Evolutionary conservation across 139 green algal genomes (phyloP), one percentile per base, ranked within the genome.

Genomic region (Picochlorum sp.): DNA sequence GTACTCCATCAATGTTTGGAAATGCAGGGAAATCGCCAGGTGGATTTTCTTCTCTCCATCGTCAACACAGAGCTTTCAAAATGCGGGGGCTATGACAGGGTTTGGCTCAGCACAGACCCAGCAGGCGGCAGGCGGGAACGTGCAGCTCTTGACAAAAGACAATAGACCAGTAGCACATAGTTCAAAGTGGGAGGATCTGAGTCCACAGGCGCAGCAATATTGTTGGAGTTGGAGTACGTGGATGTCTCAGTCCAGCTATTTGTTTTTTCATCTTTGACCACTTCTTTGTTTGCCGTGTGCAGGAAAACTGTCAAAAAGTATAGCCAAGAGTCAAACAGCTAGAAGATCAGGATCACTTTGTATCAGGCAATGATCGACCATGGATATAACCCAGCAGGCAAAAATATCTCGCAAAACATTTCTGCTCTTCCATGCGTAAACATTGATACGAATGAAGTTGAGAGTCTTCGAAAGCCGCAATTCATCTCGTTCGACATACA

Each of bases 131-230:
- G 74, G 81, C 57, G 54, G 69, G 59, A 38, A 56, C 14, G 26
- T 18, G 5, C 34, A 61, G 18, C 67, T 81, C 41, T 7, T 57
- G 26, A 78, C 68, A 28, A 83, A 74, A 49, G 76, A 83, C 21
- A 49, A 50, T 24, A 54, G 67, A 32, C 73, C 73, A 45, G 45
- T 83, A 44, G 68, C 47, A 15, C 76, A 81, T 56, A 63, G n/a
- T 64, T 78, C 59, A 55, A 80, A 77, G 49, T 82, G 76, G 76
- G 76, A 82, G 15, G 76, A 82, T 50, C 51, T 82, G 20, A 65
- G 60, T 51, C 76, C 76, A 7, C 60, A 74, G 50, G 67, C 63
- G 6, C 76, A 82, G 61, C 51, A 71, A 20, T 73, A 75, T 55
- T 82, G 18, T 38, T 70, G n/a, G 60, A 82, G 38, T 57, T 81